These are phyloP conservation scores for Aspergillus sp. DNA, from an alignment of 2,329 filamentous ascomycete species.

Conservation along the genomic window DNA sequence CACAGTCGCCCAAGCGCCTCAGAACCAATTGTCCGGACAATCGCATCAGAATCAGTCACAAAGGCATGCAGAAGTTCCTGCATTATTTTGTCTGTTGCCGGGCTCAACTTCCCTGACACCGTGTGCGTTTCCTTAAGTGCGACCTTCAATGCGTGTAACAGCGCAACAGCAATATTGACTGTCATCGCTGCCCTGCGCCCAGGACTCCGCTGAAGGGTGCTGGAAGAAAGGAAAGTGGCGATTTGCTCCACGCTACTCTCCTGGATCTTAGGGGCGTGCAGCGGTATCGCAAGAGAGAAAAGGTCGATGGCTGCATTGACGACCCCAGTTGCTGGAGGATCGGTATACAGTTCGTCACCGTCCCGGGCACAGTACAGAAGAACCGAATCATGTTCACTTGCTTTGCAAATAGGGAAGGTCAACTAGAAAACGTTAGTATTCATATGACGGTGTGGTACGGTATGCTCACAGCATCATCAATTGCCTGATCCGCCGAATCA, in stretches of 20 bases:
- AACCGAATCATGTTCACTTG: constrained; percentile 81
- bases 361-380: constrained; percentile 57
- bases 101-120: constrained; percentile 60
- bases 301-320: constrained; percentile 89
- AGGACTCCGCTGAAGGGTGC: constrained; percentile 70
- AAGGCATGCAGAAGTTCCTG: constrained; percentile 72
- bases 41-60: constrained; percentile 72
- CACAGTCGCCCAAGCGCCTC: constrained; percentile 80
- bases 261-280: constrained; percentile 84
- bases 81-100: constrained; percentile 65
- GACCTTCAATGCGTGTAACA: constrained; percentile 73
- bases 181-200: constrained; percentile 83
- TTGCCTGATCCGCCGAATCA: constrained; percentile 28
- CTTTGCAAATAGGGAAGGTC: constrained; percentile 61
- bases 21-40: constrained; percentile 75
- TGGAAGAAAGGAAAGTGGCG: constrained; percentile 75
- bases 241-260: constrained; percentile 94
- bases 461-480: constrained; percentile 34
- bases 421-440: constrained; percentile 23
- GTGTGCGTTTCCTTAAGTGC: constrained; percentile 71
- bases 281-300: constrained; percentile 81
- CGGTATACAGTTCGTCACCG: constrained; percentile 46
- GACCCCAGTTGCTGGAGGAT: constrained; percentile 83
- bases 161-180: constrained; percentile 76
- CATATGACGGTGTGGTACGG: neutral